phyloP scores from a whole-genome alignment of 768 basidiomycete genomes.

The Panellus pusillus region DNA sequence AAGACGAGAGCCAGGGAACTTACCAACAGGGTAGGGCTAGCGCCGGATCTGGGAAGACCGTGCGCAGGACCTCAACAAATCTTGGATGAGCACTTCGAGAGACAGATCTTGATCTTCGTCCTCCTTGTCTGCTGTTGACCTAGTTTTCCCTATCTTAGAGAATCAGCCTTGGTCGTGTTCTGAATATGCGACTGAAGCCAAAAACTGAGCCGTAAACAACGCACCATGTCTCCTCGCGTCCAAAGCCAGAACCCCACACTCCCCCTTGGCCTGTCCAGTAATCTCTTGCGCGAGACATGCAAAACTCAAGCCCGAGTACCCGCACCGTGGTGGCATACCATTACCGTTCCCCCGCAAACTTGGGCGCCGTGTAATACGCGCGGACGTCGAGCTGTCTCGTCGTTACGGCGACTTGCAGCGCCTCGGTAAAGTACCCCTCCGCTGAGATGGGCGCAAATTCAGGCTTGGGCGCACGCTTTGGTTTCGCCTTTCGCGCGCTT shows the following conservation, averaged over 20 bases:
- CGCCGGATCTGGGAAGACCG: slow-evolving; percentile 65
- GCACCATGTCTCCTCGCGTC: slow-evolving; percentile 90
- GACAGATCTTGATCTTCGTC: slow-evolving; percentile 68
- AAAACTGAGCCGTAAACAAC: slow-evolving; percentile 21
- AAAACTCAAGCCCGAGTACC: slow-evolving; percentile 87
- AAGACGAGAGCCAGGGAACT: slow-evolving; percentile 22
- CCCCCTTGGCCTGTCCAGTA: slow-evolving; percentile 54
- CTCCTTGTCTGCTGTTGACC: slow-evolving; percentile 36
- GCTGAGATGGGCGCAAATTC: slow-evolving; percentile 80
- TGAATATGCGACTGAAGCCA: not conserved
- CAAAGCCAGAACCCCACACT: slow-evolving; percentile 77
- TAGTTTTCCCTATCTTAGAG: slow-evolving; percentile 61
- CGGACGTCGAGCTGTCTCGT: slow-evolving; percentile 64
- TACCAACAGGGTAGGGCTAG: slow-evolving; percentile 77
- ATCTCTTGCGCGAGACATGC: slow-evolving; percentile 89
- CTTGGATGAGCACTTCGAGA: slow-evolving; percentile 68
- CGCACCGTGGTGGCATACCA: slow-evolving; percentile 97
- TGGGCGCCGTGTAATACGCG: slow-evolving; percentile 82
- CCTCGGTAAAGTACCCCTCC: slow-evolving; percentile 72
- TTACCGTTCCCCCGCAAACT: slow-evolving; percentile 57
- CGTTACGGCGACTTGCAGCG: slow-evolving; percentile 72
- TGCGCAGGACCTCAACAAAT: slow-evolving; percentile 70
- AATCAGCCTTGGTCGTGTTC: not conserved
- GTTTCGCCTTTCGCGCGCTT: slow-evolving; percentile 32
- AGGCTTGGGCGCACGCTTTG: slow-evolving; percentile 49